phyloP scores from a whole-genome alignment of 768 basidiomycete species.

The Suillus occidentalis region DNA sequence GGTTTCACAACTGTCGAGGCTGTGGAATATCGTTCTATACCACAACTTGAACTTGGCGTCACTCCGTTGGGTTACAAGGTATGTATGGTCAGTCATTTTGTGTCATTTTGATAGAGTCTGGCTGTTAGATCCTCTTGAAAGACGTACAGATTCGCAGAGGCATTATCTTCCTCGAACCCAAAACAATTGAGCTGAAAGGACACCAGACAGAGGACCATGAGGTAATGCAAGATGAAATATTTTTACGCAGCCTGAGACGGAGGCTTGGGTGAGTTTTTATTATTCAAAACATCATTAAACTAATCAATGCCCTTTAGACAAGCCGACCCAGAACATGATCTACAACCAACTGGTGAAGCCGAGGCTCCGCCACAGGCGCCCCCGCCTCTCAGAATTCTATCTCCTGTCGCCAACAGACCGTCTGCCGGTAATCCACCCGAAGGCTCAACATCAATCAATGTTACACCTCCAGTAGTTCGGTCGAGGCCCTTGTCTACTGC shows the following conservation, averaged over 20 bases:
- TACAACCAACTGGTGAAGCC: neutral
- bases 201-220: slow-evolving; percentile 68
- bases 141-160: slow-evolving; percentile 68
- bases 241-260: slow-evolving; percentile 57
- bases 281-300: neutral
- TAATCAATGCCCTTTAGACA: slow-evolving; percentile 17
- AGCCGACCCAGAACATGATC: slow-evolving; percentile 25
- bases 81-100: neutral
- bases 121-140: slow-evolving; percentile 62
- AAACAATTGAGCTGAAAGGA: slow-evolving; percentile 58
- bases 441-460: neutral
- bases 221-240: slow-evolving; percentile 51
- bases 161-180: slow-evolving; percentile 76
- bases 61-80: slow-evolving; percentile 88
- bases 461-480: neutral
- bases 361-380: neutral
- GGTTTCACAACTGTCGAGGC: slow-evolving; percentile 69
- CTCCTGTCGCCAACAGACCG: neutral
- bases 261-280: slow-evolving; percentile 63
- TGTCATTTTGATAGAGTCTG: neutral
- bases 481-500: neutral
- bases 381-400: neutral
- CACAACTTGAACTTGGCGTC: slow-evolving; percentile 65
- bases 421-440: neutral
- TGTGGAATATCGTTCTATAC: slow-evolving; percentile 73